Evolutionary conservation across 2,329 filamentous ascomycete genomes (phyloP).

Genomic region (Colletotrichum higginsianum): DNA sequence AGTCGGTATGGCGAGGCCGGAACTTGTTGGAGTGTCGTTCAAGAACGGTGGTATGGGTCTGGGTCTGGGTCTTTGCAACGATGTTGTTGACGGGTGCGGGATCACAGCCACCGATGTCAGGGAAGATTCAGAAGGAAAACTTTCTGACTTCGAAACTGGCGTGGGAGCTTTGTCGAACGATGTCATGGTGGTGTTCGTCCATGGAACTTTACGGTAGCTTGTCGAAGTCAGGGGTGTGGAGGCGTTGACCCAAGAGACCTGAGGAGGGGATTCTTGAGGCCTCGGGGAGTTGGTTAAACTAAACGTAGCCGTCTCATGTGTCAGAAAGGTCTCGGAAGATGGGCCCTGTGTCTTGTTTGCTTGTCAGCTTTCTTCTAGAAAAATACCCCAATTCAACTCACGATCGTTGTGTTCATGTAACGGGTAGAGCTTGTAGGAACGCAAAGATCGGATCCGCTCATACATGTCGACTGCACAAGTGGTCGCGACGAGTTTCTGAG

Average conservation of each 20-base stretch:
- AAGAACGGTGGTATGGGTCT: background rate
- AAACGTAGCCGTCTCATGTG: background rate
- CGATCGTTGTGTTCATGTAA: background rate
- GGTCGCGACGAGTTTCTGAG: background rate
- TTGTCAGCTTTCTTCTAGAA: background rate
- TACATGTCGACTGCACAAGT: background rate
- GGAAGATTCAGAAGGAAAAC: too few relatives aligned
- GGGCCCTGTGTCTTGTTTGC: background rate
- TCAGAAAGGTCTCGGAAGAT: background rate
- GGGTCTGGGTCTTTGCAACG: background rate
- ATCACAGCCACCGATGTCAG: background rate
- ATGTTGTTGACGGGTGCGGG: too few relatives aligned
- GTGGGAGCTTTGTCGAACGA: background rate
- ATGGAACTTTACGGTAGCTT: background rate
- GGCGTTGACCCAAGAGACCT: background rate
- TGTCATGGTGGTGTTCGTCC: background rate
- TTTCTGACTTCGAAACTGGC: background rate
- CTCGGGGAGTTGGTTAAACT: background rate
- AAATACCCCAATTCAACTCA: background rate
- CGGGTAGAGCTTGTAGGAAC: too few relatives aligned
- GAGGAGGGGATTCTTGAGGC: background rate
- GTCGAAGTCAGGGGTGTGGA: background rate
- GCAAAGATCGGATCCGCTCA: background rate
- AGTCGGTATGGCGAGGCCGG: background rate
- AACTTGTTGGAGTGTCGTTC: too few relatives aligned